phyloP scores from a whole-genome alignment of 768 basidiomycete genomes.

The Cubamyces lactineus region DNA sequence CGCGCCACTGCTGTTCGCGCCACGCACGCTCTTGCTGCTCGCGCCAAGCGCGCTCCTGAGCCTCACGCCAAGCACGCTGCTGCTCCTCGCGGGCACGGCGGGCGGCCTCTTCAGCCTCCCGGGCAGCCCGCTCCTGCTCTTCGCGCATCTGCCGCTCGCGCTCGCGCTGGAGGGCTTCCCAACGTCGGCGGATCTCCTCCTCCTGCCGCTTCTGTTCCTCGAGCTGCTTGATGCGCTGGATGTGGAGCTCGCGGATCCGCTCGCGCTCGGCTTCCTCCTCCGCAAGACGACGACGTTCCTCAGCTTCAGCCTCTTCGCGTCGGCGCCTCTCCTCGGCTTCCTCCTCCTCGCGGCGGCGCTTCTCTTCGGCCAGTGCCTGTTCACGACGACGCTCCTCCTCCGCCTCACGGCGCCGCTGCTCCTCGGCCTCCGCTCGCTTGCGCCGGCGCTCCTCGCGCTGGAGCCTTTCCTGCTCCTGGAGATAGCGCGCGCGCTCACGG shows the following conservation, averaged over 20 bases:
- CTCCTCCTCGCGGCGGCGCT: no score
- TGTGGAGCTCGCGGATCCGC: slow-evolving; percentile 6
- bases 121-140: slow-evolving; percentile 9
- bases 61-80: background rate
- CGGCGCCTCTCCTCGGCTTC: background rate
- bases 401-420: background rate
- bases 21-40: background rate
- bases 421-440: background rate
- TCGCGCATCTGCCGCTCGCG: slow-evolving; percentile 11
- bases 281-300: background rate
- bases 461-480: background rate
- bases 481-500: background rate
- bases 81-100: slow-evolving; percentile 1
- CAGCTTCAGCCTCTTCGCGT: background rate
- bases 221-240: background rate
- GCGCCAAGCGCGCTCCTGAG: background rate
- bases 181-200: background rate
- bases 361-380: no score
- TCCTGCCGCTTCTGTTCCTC: slow-evolving; percentile 10
- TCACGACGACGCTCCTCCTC: no score
- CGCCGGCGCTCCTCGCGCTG: slow-evolving; percentile 4
- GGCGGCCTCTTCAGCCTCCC: background rate
- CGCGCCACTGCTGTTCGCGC: background rate
- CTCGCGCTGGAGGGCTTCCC: slow-evolving; percentile 7
- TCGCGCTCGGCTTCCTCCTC: slow-evolving; percentile 8